Evolutionary conservation across 345 rosid genomes (phyloP), one percentile per base, ranked within the genome.

Genomic region (Corymbia maculata): DNA sequence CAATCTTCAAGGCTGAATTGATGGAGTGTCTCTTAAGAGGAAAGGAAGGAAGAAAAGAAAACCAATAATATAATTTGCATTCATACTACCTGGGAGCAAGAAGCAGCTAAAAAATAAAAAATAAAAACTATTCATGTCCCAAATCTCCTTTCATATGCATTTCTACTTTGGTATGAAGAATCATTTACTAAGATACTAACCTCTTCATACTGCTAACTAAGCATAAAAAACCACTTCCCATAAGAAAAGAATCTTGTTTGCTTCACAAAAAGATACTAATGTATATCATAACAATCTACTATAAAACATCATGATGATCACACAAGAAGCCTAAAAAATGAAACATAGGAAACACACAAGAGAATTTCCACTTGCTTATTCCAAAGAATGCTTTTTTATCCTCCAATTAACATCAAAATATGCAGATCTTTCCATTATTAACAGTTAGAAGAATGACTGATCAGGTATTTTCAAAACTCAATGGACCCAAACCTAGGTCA

Each of bases 401-500:
- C 49, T 75, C 8, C 1, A 21, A 75, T 42, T 75, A 75, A 19
- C 84, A 75, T 42, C 19, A 21, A 42, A 9, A 50, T 30, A 50
- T 7, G 75, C 59, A 45, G 49, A 36, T 59, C 13, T 55, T 44
- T 52, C 64, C 42, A 15, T 32, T 86, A 51, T 52, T 32, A 82
- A 82, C 32, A 1, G 32, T 13, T 53, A 42, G 49, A 75, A 75
- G 49, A 75, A 59, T 59, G 66, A 59, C n/a, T 17, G 30, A 84
- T 86, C 80, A 86, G 68, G 61, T 57, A 86, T 85, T 70, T 86
- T 61, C 82, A 88, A 42, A 51, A 36, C 89, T 91, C 87, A 85
- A 87, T 86, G 92, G 89, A 89, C 89, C 92, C 94, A 91, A 91
- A 94, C 95, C 97, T 93, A 95, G 91, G 92, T 94, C 92, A 92